Evolutionary conservation across 2,329 filamentous ascomycete genomes (phyloP).

Genomic region (Botryosphaeria agaves): DNA sequence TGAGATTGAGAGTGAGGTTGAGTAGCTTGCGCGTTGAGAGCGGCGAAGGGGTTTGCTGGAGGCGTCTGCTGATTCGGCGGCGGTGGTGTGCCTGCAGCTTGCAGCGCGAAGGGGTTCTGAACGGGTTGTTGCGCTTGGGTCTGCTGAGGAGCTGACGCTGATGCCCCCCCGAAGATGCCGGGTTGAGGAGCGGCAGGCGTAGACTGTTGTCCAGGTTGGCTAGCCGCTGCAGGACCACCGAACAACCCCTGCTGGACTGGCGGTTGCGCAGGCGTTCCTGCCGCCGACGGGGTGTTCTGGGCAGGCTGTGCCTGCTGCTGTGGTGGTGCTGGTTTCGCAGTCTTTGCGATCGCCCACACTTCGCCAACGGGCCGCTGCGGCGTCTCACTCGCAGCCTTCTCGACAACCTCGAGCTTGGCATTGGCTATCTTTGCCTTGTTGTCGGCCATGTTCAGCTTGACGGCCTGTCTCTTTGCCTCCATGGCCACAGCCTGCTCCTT

Average conservation of each 20-base stretch:
- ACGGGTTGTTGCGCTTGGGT: too few species aligned
- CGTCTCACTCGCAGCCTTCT: conserved; percentile 69
- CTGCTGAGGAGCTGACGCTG: too few species aligned
- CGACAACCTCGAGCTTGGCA: conserved; percentile 62
- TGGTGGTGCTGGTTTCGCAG: conserved; percentile 30
- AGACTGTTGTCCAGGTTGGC: background rate
- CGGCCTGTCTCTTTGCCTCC: conserved; percentile 54
- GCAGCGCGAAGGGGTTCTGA: background rate
- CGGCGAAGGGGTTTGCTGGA: background rate
- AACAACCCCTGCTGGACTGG: conserved; percentile 12
- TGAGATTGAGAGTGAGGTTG: too few species aligned
- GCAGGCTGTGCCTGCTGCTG: conserved; percentile 6
- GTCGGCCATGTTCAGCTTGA: conserved; percentile 65
- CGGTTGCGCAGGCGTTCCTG: background rate
- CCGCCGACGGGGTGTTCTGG: background rate
- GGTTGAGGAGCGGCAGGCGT: too few species aligned
- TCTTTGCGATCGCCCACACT: conserved; percentile 71
- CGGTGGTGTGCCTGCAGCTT: background rate
- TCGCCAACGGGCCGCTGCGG: conserved; percentile 69
- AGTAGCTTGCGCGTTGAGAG: too few species aligned
- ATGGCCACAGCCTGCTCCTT: conserved; percentile 23
- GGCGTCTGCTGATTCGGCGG: background rate
- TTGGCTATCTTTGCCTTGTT: conserved; percentile 45
- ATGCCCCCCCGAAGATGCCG: too few species aligned
- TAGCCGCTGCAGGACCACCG: background rate